A percentile compares a stretch with the other conserved stretches of the same genome.
phyloP scores from a whole-genome alignment of 78 protist species.

The Emiliania huxleyi region DNA sequence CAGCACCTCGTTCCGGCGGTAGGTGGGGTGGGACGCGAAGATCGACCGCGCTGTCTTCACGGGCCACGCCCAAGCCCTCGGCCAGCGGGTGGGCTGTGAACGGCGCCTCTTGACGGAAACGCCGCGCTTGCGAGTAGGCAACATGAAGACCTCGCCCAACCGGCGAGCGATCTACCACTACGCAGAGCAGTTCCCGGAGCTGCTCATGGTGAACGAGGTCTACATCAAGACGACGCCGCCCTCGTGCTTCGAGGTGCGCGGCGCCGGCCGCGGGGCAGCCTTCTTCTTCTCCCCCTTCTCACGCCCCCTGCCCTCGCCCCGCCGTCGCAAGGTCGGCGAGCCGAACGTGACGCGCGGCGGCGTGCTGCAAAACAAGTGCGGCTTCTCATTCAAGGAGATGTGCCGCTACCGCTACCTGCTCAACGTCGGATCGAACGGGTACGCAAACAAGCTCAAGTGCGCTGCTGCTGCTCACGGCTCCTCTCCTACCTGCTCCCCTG shows the following conservation, averaged over 20 bases:
- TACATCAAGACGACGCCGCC: constrained; percentile 21
- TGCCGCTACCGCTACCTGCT: neutral
- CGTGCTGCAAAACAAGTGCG: neutral
- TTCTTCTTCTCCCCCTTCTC: no score
- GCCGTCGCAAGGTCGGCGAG: no score
- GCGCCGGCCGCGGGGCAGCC: no score
- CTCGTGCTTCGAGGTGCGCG: constrained; percentile 5
- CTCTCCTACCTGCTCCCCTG: no score
- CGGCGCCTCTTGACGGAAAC: no score
- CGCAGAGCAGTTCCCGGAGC: neutral
- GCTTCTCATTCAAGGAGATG: neutral
- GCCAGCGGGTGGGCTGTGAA: no score
- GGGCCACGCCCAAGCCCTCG: no score
- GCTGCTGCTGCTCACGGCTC: no score
- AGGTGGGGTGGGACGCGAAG: neutral
- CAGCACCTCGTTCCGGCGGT: neutral
- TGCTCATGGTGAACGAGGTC: neutral
- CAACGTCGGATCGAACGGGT: constrained; percentile 16
- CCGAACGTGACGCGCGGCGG: neutral
- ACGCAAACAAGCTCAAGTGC: constrained; percentile 13
- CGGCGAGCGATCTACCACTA: neutral
- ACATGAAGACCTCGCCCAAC: constrained; percentile 12
- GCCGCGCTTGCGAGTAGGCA: no score
- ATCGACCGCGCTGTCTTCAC: constrained; percentile 14
- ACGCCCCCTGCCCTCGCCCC: no score